Evolutionary conservation across 2,329 filamentous ascomycete genomes (phyloP).

Genomic region (Penicillium sp.): DNA sequence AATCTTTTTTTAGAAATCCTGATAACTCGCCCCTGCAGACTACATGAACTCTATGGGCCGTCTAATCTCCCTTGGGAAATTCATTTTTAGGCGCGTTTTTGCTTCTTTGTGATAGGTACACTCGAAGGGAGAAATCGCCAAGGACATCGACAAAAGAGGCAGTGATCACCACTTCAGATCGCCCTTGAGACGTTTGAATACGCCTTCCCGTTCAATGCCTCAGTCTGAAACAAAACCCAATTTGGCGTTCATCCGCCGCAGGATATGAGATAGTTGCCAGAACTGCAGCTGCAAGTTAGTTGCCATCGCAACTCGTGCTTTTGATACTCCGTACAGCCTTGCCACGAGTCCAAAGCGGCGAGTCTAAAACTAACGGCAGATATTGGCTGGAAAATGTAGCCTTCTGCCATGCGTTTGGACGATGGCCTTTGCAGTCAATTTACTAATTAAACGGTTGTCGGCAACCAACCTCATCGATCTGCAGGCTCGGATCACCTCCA

Average conservation of each 20-base stretch:
- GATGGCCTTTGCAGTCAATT: neutral
- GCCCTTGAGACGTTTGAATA: slow-evolving; percentile 14
- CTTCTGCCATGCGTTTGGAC: neutral
- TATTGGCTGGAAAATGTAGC: neutral
- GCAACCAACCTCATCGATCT: neutral
- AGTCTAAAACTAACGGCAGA: neutral
- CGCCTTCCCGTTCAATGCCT: slow-evolving; percentile 1
- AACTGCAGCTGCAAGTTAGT: neutral
- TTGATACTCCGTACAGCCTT: neutral
- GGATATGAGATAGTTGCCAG: neutral
- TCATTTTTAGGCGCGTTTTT: too few species aligned
- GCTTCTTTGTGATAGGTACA: too few species aligned
- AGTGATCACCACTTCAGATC: slow-evolving; percentile 18
- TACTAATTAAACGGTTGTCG: neutral
- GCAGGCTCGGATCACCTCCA: neutral
- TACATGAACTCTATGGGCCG: neutral
- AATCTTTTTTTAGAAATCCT: neutral
- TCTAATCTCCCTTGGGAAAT: neutral
- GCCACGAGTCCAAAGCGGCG: neutral
- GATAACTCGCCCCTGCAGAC: neutral
- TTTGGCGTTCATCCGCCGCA: neutral
- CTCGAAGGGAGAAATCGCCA: slow-evolving; percentile 15
- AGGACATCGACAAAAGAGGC: slow-evolving; percentile 10
- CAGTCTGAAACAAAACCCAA: slow-evolving; percentile 18
- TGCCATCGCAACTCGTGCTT: neutral